phyloP scores from a whole-genome alignment of 495 filamentous ascomycete species.

The Daldinia grandis region DNA sequence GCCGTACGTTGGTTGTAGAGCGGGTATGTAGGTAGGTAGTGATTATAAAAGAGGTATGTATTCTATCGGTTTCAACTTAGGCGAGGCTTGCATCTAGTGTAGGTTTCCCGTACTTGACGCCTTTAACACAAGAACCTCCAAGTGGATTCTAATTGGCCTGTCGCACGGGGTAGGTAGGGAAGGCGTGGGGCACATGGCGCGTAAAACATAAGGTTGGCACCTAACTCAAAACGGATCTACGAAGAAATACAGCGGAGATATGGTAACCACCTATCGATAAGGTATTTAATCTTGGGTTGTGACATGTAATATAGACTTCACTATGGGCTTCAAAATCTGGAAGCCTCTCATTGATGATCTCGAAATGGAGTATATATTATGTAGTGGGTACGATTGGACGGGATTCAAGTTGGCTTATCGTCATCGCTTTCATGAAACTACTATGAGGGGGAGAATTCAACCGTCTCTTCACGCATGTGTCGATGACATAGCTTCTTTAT shows the following conservation, averaged over 20 bases:
- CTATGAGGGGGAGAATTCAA: neutral
- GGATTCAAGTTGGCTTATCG: neutral
- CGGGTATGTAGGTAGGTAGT: too few species aligned
- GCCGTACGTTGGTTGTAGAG: too few species aligned
- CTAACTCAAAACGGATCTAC: constrained; percentile 22
- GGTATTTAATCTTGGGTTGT: neutral
- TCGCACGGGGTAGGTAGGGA: constrained; percentile 16
- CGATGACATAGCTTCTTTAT: too few species aligned
- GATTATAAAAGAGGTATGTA: constrained; percentile 16
- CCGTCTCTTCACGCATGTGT: too few species aligned
- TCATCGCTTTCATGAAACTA: neutral
- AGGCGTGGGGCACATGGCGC: constrained; percentile 23
- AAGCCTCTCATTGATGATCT: constrained; percentile 1
- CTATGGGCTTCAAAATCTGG: neutral
- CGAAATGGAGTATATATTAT: constrained; percentile 1
- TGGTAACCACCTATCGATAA: constrained; percentile 25
- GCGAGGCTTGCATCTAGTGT: constrained; percentile 7
- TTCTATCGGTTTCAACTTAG: constrained; percentile 11
- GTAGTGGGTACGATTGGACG: neutral
- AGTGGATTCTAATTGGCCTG: constrained; percentile 24
- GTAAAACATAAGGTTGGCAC: constrained; percentile 38
- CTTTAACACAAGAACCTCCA: constrained; percentile 13
- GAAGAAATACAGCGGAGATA: neutral
- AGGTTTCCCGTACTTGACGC: constrained; percentile 10
- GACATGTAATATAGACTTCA: neutral